Evolutionary conservation across 164 flowering plant species (phyloP), one percentile per base, ranked within the genome.

Genomic region (Chloranthus sessilifolius): DNA sequence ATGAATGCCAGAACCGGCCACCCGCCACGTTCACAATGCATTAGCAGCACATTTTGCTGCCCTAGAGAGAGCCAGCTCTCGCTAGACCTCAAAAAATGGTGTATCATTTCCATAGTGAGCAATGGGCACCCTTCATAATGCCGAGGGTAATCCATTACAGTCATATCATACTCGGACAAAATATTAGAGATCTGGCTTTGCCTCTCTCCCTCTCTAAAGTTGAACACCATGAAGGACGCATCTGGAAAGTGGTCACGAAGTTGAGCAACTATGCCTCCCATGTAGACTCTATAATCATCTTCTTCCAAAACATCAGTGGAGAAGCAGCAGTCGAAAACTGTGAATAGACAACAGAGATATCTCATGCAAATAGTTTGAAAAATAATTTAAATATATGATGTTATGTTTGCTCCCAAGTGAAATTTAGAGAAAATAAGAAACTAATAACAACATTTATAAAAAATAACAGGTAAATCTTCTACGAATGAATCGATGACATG

Each of bases 1-100:
- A 92, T 82, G 73, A 88, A 92, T 35, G 94, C 96, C 68, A 92
- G 67, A 60, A 82, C 89, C 3, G 89, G 84, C 98, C 96, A 88
- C 31, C 89, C 96, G 45, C 98, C 98, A 12, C 72, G 71, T 54
- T 88, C 96, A 62, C 96, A 92, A 65, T 92, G 96, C 98, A 92
- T 80, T 37, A 92, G 50, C 42, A 92, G 68, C 58, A 82, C 59
- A 63, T 88, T 88, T 11, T 82, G 80, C 24, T 64, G 84, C 27
- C 88, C 95, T 30, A 85, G 80, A 16, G 84, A 70, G 14, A 92
- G 85, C 98, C 98, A 92, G 52, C 89, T 92, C 64, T 92, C 96
- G 52, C 94, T 67, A 7, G 96, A 85, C 63, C 82, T 72, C 48
- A 92, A 57, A 57, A 88, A 92, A 61, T 86, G 98, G 62, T 88